Evolutionary conservation across 257 asterid genomes (phyloP).

Genomic region (Rubia yunnanensis): DNA sequence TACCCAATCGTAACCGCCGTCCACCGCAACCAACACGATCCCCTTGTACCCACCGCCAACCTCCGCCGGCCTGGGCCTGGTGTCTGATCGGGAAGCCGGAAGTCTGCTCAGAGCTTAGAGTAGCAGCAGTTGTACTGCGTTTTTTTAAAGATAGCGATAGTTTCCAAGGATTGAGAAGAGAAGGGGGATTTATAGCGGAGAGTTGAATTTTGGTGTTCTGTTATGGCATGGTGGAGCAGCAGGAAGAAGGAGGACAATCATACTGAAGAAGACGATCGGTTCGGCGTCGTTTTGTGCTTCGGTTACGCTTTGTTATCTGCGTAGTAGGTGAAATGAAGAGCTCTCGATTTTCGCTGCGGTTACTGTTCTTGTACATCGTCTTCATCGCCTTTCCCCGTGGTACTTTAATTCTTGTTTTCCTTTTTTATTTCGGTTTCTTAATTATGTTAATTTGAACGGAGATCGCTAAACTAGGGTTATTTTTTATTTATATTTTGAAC

Average conservation of each 20-base stretch:
- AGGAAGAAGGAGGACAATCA: conserved; percentile 11
- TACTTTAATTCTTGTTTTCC: conserved; percentile 10
- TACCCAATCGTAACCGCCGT: background rate
- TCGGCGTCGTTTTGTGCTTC: conserved; percentile 11
- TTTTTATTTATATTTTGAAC: background rate
- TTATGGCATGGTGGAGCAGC: conserved; percentile 27
- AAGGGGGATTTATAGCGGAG: background rate
- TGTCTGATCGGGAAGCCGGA: conserved; percentile 9
- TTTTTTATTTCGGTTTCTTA: background rate
- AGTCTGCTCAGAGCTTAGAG: background rate
- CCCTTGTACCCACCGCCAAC: background rate
- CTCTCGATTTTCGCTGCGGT: conserved; percentile 19
- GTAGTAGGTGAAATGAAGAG: conserved; percentile 31
- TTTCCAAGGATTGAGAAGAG: background rate
- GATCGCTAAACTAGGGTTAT: background rate
- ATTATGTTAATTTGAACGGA: background rate
- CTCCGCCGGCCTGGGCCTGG: background rate
- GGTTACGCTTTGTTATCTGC: conserved; percentile 8
- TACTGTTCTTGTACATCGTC: conserved; percentile 16
- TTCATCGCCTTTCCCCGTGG: conserved; percentile 28
- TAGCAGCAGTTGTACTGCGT: background rate
- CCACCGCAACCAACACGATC: background rate
- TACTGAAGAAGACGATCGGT: background rate
- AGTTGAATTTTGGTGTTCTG: background rate
- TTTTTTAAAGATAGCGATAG: background rate